Percentiles rank a stretch among this genome's conserved stretches.
Conservation (phyloP, 2,329 filamentous ascomycete genomes). For the Apiospora aurea region DNA sequence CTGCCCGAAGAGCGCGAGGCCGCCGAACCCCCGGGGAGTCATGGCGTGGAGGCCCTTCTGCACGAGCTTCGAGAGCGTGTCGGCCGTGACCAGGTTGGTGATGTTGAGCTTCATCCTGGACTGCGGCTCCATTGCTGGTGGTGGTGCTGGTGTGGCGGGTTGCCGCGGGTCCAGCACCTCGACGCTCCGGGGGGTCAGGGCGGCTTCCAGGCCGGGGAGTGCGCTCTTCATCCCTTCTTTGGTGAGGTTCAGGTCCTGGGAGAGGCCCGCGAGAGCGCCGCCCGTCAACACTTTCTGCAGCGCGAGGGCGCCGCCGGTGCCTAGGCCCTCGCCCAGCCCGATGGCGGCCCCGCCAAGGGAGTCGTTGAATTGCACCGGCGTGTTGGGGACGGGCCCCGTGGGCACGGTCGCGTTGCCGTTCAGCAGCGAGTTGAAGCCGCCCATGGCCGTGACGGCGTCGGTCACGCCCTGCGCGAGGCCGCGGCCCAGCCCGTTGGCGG, state of each 20-base stretch:
- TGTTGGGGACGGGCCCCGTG: slow-evolving; percentile 29
- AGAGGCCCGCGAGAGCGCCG: slow-evolving; percentile 21
- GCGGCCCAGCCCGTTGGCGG: slow-evolving; percentile 44
- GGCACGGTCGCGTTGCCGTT: slow-evolving; percentile 36
- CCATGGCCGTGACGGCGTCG: slow-evolving; percentile 42
- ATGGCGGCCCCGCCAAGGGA: slow-evolving; percentile 44
- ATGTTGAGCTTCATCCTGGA: background rate
- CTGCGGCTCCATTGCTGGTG: background rate
- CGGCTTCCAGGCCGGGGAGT: background rate
- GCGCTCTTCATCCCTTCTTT: background rate
- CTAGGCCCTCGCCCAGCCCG: slow-evolving; percentile 46
- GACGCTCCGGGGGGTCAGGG: background rate
- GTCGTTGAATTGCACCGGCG: slow-evolving; percentile 43
- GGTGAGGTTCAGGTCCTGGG: slow-evolving; percentile 9
- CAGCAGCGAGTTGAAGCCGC: slow-evolving; percentile 42
- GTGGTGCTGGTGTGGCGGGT: no score
- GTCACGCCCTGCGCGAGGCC: slow-evolving; percentile 44
- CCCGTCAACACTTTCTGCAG: slow-evolving; percentile 40
- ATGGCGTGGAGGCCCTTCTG: slow-evolving; percentile 42
- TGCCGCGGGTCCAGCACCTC: background rate
- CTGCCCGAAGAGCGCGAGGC: slow-evolving; percentile 36
- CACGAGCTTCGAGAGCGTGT: slow-evolving; percentile 38
- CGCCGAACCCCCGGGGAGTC: slow-evolving; percentile 44
- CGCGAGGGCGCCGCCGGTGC: slow-evolving; percentile 42
- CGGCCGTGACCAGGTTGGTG: slow-evolving; percentile 37